A percentile compares a stretch with the other conserved stretches of the same genome.
Evolutionary conservation across 2,329 filamentous ascomycete species (phyloP).

Genomic region (Ceratocystis colombiana): DNA sequence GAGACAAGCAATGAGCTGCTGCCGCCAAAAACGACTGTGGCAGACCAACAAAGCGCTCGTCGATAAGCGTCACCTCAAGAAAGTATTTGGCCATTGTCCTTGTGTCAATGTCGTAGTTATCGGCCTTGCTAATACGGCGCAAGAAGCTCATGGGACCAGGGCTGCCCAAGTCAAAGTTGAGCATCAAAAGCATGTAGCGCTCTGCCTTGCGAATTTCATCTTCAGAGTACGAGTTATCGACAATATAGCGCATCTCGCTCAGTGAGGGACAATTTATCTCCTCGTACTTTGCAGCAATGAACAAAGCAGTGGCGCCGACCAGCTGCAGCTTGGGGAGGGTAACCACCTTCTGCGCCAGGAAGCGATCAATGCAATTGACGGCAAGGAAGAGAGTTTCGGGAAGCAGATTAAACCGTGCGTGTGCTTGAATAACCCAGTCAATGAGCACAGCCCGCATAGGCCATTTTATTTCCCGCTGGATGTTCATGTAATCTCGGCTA

Average conservation of each 20-base stretch:
- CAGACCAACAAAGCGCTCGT: slow-evolving; percentile 88
- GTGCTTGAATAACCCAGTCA: slow-evolving; percentile 97
- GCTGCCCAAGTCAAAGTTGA: slow-evolving; percentile 91
- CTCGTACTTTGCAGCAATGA: slow-evolving; percentile 95
- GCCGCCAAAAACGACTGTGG: slow-evolving; percentile 85
- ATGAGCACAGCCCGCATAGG: slow-evolving; percentile 95
- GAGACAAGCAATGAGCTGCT: slow-evolving; percentile 82
- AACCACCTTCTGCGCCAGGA: slow-evolving; percentile 87
- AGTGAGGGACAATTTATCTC: slow-evolving; percentile 97
- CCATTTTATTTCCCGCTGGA: slow-evolving; percentile 96
- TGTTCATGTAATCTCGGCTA: slow-evolving; percentile 90
- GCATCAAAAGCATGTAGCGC: slow-evolving; percentile 94
- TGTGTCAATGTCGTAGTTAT: slow-evolving; percentile 93
- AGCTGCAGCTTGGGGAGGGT: slow-evolving; percentile 91
- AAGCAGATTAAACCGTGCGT: slow-evolving; percentile 78
- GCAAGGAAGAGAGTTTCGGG: slow-evolving; percentile 92
- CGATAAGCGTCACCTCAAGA: slow-evolving; percentile 92
- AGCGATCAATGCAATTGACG: slow-evolving; percentile 95
- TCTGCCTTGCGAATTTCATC: slow-evolving; percentile 97
- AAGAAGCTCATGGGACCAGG: slow-evolving; percentile 99
- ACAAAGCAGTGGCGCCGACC: slow-evolving; percentile 88
- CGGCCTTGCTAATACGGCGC: slow-evolving; percentile 91
- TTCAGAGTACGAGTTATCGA: slow-evolving; percentile 76
- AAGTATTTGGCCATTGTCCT: slow-evolving; percentile 96
- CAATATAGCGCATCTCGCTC: slow-evolving; percentile 95